phyloP scores from a whole-genome alignment of 1,284 basidiomycete species.

The Ceratobasidium sp. region DNA sequence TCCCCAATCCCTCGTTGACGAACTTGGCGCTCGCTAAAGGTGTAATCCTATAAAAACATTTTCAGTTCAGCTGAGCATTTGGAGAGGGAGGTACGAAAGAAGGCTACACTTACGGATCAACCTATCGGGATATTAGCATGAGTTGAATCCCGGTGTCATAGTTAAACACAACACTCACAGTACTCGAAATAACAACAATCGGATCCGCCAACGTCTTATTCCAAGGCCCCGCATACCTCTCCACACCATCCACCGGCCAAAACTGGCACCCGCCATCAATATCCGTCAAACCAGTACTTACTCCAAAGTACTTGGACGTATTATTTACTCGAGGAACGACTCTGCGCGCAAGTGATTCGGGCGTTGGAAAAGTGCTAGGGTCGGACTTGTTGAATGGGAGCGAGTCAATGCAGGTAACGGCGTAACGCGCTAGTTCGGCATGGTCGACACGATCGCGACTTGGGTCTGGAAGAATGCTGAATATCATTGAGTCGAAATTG shows the following conservation, averaged over 20 bases:
- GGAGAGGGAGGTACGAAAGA: neutral
- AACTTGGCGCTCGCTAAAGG: constrained; percentile 37
- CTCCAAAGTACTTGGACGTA: constrained; percentile 29
- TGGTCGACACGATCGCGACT: neutral
- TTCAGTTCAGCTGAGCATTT: neutral
- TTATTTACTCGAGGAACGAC: constrained; percentile 26
- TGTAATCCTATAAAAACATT: constrained; percentile 27
- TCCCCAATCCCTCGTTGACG: constrained; percentile 24
- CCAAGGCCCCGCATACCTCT: constrained; percentile 47
- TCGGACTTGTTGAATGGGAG: neutral
- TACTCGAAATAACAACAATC: constrained; percentile 39
- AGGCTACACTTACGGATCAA: constrained; percentile 35
- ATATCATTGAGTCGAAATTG: neutral
- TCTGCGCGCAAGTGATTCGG: constrained; percentile 52
- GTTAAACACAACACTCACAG: neutral
- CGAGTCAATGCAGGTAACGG: constrained; percentile 17
- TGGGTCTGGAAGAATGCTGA: neutral
- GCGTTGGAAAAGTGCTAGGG: constrained; percentile 5
- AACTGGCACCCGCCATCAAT: constrained; percentile 48
- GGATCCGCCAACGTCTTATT: constrained; percentile 39
- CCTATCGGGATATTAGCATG: constrained; percentile 4
- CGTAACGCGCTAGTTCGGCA: neutral
- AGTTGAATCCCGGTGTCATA: neutral
- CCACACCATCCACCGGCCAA: constrained; percentile 46
- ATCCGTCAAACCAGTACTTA: constrained; percentile 35